A percentile compares a stretch with the other conserved stretches of the same genome.
phyloP scores from a whole-genome alignment of 257 asterid genomes.

The Paulownia fortunei region DNA sequence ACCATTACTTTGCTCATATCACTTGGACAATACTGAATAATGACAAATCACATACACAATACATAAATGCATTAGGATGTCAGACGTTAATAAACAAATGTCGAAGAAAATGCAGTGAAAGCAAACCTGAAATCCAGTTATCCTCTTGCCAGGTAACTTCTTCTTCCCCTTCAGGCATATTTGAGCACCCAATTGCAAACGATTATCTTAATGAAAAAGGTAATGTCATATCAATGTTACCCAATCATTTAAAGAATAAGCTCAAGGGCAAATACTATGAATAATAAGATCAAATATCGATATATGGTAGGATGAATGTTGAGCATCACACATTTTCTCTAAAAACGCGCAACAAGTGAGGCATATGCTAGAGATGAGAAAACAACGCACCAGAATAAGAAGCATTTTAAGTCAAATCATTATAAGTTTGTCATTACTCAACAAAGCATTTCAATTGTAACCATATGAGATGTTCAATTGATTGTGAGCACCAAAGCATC shows the following conservation, averaged over 20 bases:
- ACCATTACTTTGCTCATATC: conserved; percentile 86
- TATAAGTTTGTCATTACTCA: neutral
- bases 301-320: neutral
- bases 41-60: neutral
- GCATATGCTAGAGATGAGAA: neutral
- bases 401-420: neutral
- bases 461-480: no score
- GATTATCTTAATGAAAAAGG: conserved; percentile 52
- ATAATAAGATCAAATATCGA: neutral
- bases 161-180: conserved; percentile 73
- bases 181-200: conserved; percentile 69
- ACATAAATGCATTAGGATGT: neutral
- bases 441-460: no score
- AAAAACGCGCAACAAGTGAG: neutral
- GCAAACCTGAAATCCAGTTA: conserved; percentile 77
- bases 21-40: conserved; percentile 72
- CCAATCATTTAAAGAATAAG: neutral
- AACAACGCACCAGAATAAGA: neutral
- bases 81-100: neutral
- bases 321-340: neutral
- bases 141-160: conserved; percentile 69
- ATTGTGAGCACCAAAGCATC: no score
- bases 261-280: neutral
- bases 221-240: conserved; percentile 31
- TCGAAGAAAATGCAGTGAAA: neutral